These are phyloP conservation scores for Saccharomycopsis vini DNA, from an alignment of 805 yeast species.

Conservation along the genomic window DNA sequence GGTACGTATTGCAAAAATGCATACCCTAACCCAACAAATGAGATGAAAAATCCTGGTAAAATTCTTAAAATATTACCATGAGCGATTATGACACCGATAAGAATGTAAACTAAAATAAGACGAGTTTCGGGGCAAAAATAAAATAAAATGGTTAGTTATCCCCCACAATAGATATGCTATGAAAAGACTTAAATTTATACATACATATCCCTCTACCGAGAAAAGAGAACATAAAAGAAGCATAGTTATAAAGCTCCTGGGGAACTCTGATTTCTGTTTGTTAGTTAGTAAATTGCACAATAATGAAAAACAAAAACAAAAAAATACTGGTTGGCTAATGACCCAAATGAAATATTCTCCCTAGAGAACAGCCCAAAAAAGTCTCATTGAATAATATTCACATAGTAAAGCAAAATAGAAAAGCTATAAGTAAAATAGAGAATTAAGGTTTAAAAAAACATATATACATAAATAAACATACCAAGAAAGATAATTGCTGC, in stretches of 20 bases:
- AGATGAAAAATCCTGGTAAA: conserved; percentile 50
- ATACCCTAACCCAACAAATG: conserved; percentile 51
- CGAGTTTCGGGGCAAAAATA: too few species aligned
- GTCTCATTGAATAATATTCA: too few species aligned
- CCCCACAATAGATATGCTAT: not conserved
- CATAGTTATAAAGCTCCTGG: conserved; percentile 54
- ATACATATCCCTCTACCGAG: conserved; percentile 45
- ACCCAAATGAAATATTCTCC: too few species aligned
- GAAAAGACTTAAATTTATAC: conserved; percentile 46
- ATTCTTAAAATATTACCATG: conserved; percentile 48
- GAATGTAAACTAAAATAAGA: too few species aligned
- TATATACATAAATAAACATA: conserved; percentile 22
- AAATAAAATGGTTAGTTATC: not conserved
- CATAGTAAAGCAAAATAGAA: too few species aligned
- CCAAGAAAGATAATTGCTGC: conserved; percentile 41
- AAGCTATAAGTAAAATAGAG: too few species aligned
- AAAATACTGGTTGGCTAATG: too few species aligned
- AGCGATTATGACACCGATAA: conserved; percentile 40
- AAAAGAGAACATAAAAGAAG: conserved; percentile 59
- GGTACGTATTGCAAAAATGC: conserved; percentile 62
- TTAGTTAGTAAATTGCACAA: too few species aligned
- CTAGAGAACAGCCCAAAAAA: too few species aligned
- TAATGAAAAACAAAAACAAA: too few species aligned
- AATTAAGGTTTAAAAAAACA: not conserved
- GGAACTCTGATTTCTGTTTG: conserved; percentile 34